These are phyloP conservation scores for Wallacemonas sp. DNA, from an alignment of 208 protist species.

Conservation along the genomic window DNA sequence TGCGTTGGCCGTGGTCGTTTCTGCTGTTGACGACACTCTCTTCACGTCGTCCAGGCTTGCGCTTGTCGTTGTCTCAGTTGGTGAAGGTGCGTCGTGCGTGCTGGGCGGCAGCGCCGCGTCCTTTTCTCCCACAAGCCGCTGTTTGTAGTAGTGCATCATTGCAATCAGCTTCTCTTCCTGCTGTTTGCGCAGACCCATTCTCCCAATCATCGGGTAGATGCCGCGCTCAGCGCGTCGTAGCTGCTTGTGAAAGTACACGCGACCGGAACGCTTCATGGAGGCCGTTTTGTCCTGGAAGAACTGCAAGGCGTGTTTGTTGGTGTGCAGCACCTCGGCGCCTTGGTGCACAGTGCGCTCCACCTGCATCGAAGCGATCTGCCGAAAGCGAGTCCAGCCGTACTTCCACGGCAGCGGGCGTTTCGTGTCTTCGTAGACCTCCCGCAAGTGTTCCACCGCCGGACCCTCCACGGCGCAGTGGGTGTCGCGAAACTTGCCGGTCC, in stretches of 20 bases:
- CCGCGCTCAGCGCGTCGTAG: constrained; percentile 37
- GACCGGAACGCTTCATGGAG: constrained; percentile 18
- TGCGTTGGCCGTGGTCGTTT: neutral
- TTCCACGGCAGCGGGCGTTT: constrained; percentile 84
- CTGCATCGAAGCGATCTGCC: constrained; percentile 74
- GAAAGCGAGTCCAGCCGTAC: constrained; percentile 69
- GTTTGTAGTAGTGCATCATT: constrained; percentile 12
- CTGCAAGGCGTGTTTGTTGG: constrained; percentile 17
- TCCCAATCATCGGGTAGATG: constrained; percentile 21
- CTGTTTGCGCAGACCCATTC: constrained; percentile 28
- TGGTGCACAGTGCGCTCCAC: constrained; percentile 39
- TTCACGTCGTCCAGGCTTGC: too few species aligned
- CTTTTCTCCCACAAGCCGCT: neutral
- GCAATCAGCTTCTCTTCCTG: constrained; percentile 15
- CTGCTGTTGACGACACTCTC: too few species aligned
- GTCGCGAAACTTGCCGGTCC: constrained; percentile 83
- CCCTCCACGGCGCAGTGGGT: constrained; percentile 80
- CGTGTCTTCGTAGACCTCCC: constrained; percentile 84
- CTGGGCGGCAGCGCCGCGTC: too few species aligned
- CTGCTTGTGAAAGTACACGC: constrained; percentile 39
- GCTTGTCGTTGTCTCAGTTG: too few species aligned
- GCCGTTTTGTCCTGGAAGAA: constrained; percentile 16
- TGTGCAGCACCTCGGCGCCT: constrained; percentile 26
- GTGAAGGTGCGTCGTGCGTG: too few species aligned
- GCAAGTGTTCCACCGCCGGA: constrained; percentile 71